Percentiles rank a stretch among this genome's conserved stretches.
phyloP scores from a whole-genome alignment of 345 rosid genomes.

The Aquilaria malaccensis region DNA sequence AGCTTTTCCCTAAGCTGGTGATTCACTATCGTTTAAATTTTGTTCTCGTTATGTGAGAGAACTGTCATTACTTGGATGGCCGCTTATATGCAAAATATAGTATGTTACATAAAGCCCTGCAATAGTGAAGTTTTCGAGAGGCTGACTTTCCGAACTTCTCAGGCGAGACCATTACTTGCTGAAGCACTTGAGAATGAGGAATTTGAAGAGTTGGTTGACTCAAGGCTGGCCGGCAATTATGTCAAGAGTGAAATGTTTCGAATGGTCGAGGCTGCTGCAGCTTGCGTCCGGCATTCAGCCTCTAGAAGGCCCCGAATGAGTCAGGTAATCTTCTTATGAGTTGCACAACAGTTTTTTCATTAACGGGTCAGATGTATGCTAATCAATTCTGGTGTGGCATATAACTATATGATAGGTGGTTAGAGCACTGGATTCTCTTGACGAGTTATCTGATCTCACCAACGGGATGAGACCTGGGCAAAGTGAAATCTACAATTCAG shows the following conservation, averaged over 20 bases:
- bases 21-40: neutral
- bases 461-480: slow-evolving; percentile 95
- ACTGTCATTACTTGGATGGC: too few species aligned
- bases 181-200: slow-evolving; percentile 74
- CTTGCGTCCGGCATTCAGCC: slow-evolving; percentile 91
- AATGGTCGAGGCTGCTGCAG: slow-evolving; percentile 98
- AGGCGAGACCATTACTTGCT: slow-evolving; percentile 84
- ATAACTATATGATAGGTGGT: slow-evolving; percentile 39
- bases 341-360: neutral
- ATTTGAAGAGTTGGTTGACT: slow-evolving; percentile 63
- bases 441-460: slow-evolving; percentile 66
- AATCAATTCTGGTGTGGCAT: neutral
- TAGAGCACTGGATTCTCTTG: slow-evolving; percentile 76
- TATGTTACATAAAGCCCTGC: too few species aligned
- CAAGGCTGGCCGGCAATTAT: slow-evolving; percentile 55
- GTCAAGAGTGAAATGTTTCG: slow-evolving; percentile 69
- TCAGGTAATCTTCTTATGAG: slow-evolving; percentile 40
- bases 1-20: neutral
- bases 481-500: slow-evolving; percentile 66
- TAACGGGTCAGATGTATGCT: neutral
- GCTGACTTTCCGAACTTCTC: slow-evolving; percentile 11
- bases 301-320: slow-evolving; percentile 89
- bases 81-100: too few species aligned
- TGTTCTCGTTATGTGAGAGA: neutral
- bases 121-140: too few species aligned